Conservation (phyloP, 2,329 filamentous ascomycete genomes). For the Endoconidiophora polonica region DNA sequence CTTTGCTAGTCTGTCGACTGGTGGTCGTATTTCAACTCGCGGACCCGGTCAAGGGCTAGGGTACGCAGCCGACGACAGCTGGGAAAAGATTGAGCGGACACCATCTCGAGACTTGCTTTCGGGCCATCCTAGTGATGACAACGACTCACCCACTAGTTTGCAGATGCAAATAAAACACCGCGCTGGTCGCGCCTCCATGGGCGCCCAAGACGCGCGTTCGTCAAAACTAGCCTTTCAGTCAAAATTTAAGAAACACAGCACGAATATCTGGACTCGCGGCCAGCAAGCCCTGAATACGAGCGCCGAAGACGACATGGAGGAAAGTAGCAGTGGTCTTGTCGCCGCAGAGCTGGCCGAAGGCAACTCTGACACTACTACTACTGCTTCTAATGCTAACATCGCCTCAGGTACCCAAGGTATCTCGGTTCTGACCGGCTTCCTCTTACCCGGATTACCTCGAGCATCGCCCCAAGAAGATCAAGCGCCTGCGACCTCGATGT, state of each 20-base stretch:
- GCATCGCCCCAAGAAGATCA: no score
- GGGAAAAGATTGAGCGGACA: neutral
- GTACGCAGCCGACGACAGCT: constrained; percentile 9
- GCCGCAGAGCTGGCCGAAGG: neutral
- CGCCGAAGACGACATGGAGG: neutral
- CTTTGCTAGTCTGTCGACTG: no score
- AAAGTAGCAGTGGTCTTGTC: neutral
- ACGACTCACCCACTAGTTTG: no score
- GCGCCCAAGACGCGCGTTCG: constrained; percentile 4
- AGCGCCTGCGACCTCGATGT: no score
- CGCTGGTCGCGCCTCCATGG: neutral
- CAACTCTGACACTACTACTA: neutral
- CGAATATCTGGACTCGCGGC: constrained; percentile 3
- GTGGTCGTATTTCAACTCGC: neutral
- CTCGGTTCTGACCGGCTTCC: no score
- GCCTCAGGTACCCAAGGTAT: no score
- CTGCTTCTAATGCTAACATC: no score
- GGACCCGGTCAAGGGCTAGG: constrained; percentile 2
- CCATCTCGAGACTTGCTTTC: no score
- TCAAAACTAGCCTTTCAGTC: constrained; percentile 5
- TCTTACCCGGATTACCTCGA: neutral
- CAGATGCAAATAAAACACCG: no score
- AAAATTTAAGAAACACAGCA: constrained; percentile 2
- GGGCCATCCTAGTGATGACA: no score
- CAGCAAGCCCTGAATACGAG: neutral